Conservation (phyloP, 1,284 basidiomycete genomes). For the Anthracocystis walkeri region DNA sequence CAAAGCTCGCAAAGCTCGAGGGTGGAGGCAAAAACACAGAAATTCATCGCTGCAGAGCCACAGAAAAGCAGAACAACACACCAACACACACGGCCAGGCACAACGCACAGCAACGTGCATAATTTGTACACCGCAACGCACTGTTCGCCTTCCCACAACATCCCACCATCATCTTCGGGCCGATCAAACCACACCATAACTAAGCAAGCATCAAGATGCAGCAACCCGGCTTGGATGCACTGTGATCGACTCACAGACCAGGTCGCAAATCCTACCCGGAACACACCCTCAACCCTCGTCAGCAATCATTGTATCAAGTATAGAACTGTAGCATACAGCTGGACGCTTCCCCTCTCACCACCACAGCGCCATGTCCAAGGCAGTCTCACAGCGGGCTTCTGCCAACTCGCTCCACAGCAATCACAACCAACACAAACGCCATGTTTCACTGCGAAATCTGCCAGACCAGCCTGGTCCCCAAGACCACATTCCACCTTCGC, state of each 20-base stretch:
- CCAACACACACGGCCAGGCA: neutral
- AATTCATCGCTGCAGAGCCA: neutral
- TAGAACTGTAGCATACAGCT: no score
- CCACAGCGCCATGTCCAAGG: constrained; percentile 26
- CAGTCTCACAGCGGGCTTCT: constrained; percentile 45
- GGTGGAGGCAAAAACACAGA: constrained; percentile 3
- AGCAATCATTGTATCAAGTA: neutral
- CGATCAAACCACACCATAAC: neutral
- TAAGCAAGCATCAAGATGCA: neutral
- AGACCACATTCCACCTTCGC: constrained; percentile 26
- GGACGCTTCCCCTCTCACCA: no score
- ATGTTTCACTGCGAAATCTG: constrained; percentile 44
- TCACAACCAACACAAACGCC: constrained; percentile 24
- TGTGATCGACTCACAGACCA: constrained; percentile 1
- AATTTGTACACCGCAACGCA: neutral
- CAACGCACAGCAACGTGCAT: constrained; percentile 5
- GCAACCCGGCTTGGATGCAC: neutral
- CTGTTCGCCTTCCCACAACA: neutral
- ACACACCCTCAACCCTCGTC: neutral
- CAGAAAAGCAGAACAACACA: constrained; percentile 2
- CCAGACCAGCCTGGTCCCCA: constrained; percentile 38
- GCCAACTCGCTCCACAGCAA: constrained; percentile 34
- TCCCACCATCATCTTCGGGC: constrained; percentile 1
- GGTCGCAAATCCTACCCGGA: neutral
- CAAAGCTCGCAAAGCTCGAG: no score